A percentile compares a stretch with the other conserved stretches of the same genome.
These are phyloP conservation scores for Fraxinus cuspidata DNA, from an alignment of 257 asterid species.

Conservation along the genomic window DNA sequence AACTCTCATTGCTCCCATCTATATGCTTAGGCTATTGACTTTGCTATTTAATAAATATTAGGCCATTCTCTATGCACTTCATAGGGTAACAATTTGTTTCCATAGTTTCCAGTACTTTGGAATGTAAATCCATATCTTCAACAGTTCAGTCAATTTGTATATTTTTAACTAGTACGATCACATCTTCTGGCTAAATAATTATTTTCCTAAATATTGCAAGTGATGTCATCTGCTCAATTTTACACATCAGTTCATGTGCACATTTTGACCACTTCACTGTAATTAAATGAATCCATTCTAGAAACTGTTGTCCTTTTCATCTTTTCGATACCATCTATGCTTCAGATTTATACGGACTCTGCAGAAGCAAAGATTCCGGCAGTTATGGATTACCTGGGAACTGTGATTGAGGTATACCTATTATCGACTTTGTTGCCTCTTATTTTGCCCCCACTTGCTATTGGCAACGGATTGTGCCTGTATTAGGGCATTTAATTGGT, in stretches of 20 bases:
- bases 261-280: conserved; percentile 21
- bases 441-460: conserved; percentile 6
- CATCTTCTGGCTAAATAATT: conserved; percentile 3
- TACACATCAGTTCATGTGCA: conserved; percentile 10
- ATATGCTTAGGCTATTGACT: background rate
- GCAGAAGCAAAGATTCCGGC: conserved; percentile 91
- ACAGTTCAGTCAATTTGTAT: background rate
- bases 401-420: conserved; percentile 69
- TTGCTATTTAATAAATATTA: background rate
- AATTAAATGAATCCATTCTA: conserved; percentile 18
- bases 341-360: conserved; percentile 78
- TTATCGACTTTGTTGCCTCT: conserved; percentile 22
- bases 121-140: background rate
- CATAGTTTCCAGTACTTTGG: background rate
- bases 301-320: background rate
- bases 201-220: background rate
- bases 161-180: background rate
- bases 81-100: background rate
- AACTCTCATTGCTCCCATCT: background rate
- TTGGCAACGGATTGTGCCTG: background rate
- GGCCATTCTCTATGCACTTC: background rate
- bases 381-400: conserved; percentile 87
- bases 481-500: conserved; percentile 7
- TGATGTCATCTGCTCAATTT: background rate
- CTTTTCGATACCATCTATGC: conserved; percentile 20